Base-by-base conservation (phyloP, 495 filamentous ascomycete species). In the Hyaloscypha hepaticicola region DNA sequence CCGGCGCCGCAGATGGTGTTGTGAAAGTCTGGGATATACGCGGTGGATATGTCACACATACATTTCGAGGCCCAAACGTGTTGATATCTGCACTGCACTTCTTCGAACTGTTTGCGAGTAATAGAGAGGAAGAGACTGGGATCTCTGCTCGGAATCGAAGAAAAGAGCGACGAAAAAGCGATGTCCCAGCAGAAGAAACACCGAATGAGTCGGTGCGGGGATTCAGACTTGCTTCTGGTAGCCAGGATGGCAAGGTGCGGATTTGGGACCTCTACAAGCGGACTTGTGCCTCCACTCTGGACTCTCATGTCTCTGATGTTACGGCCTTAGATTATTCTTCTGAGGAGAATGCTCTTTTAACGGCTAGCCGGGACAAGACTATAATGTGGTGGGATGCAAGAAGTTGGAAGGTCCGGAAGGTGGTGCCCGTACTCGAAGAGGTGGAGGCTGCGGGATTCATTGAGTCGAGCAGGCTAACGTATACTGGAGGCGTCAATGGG, bases 21-120 rank as follows among this genome's bases (percentile, higher is more conserved):
- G 88, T 97, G 66, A 99, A 99, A 75, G 88, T 99, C 58, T 98
- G 92, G 92, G 96, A 99, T 77, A 93, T 99, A 41, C 78, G 82
- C 63, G 92, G 90, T 21, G 96, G 95, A 16, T 98, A 87, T 73
- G 85, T 91, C 27, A 99, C 95, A 19, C 95, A 99, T 75, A 97
- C 92, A 2, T 93, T 99, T 73, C 88, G 92, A 67, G 95, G 94
- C 19, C 93, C 94, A 63, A 88, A 90, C 67, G 92, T 95, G 6
- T 83, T 98, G 38, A 85, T 99, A 25, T 96, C 95, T 6, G 91
- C 95, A 6, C 79, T 98, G 26, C 87, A 87, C 71, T 99, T 99
- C 74, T 99, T 97, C 74, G 87, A 96, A 72, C 79, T 90, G 14
- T 80, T 82, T 27, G 78, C 72, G 1, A 70, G 77, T 22, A 70